A percentile compares a stretch with the other conserved stretches of the same genome.
Evolutionary conservation across 31 red algal genomes (phyloP).

Genomic region (Asparagopsis taxiformis): DNA sequence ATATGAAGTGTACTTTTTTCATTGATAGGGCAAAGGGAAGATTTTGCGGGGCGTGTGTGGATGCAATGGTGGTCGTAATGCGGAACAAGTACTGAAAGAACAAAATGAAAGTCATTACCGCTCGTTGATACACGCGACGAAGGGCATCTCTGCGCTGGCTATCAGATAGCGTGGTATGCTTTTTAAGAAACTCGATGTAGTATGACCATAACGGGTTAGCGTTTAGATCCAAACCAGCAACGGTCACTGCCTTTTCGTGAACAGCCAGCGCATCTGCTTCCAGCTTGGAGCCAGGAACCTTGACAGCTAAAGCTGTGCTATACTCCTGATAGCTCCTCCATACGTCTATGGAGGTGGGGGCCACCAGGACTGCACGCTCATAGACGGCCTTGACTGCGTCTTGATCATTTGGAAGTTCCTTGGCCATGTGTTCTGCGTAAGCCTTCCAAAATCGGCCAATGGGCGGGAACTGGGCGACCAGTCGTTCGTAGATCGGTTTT

Average conservation of each 20-base stretch:
- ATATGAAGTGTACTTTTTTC: too few species aligned
- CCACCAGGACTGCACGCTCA: slow-evolving; percentile 49
- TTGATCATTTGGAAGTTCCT: slow-evolving; percentile 24
- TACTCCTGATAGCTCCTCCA: slow-evolving; percentile 50
- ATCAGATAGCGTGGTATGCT: slow-evolving; percentile 66
- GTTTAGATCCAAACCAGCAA: slow-evolving; percentile 59
- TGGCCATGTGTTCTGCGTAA: slow-evolving; percentile 54
- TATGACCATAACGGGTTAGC: slow-evolving; percentile 58
- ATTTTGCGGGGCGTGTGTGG: slow-evolving; percentile 5
- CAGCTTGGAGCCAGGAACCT: slow-evolving; percentile 44
- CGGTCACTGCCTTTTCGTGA: slow-evolving; percentile 56
- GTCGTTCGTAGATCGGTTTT: slow-evolving; percentile 55
- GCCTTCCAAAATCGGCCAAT: slow-evolving; percentile 58
- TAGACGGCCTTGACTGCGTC: slow-evolving; percentile 40
- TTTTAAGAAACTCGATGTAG: slow-evolving; percentile 68
- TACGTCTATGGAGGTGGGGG: slow-evolving; percentile 51
- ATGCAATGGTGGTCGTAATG: neutral
- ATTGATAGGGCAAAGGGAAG: too few species aligned
- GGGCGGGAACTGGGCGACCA: slow-evolving; percentile 72
- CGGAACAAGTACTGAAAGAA: slow-evolving; percentile 18
- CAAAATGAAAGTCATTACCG: slow-evolving; percentile 77
- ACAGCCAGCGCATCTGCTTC: slow-evolving; percentile 49
- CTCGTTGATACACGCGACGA: slow-evolving; percentile 78
- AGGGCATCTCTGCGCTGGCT: slow-evolving; percentile 70
- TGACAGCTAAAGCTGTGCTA: slow-evolving; percentile 11